These are phyloP conservation scores for Fusarium decemcellulare DNA, from an alignment of 2,329 filamentous ascomycete species.

Conservation along the genomic window DNA sequence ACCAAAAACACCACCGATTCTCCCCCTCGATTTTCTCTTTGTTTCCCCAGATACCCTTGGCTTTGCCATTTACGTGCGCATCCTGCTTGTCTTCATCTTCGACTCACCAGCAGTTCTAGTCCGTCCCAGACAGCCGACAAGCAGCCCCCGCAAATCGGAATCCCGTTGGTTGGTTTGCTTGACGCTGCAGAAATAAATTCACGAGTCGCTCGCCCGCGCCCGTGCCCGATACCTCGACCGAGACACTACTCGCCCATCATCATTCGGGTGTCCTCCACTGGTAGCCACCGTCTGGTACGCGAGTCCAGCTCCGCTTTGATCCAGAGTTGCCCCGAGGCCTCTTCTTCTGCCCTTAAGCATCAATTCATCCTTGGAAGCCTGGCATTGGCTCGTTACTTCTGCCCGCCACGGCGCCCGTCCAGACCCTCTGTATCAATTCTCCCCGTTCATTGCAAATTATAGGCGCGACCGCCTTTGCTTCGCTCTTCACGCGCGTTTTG, in stretches of 20 bases:
- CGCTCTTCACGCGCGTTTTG: conserved; percentile 46
- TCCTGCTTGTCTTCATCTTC: conserved; percentile 37
- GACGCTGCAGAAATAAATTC: conserved; percentile 36
- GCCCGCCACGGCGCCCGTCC: conserved; percentile 56
- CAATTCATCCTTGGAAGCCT: conserved; percentile 32
- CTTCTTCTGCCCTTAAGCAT: conserved; percentile 30
- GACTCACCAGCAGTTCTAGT: conserved; percentile 45
- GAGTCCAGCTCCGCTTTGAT: conserved; percentile 35
- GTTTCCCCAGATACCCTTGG: conserved; percentile 51
- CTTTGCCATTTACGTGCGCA: conserved; percentile 44
- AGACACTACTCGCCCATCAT: conserved; percentile 43
- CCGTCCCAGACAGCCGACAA: conserved; percentile 30
- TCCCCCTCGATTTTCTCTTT: conserved; percentile 50
- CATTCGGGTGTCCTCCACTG: conserved; percentile 35
- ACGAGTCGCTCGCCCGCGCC: conserved; percentile 40
- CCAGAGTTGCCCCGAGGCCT: conserved; percentile 13
- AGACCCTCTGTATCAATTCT: conserved; percentile 46
- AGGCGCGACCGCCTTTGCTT: conserved; percentile 40
- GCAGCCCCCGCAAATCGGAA: conserved; percentile 16
- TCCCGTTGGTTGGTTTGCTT: conserved; percentile 24
- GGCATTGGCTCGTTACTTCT: conserved; percentile 41
- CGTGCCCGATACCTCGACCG: conserved; percentile 45
- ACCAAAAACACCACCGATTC: conserved; percentile 48
- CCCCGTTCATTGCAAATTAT: conserved; percentile 45
- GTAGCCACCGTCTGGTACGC: conserved; percentile 37